A percentile compares a stretch with the other conserved stretches of the same genome.
Conservation (phyloP, 345 rosid genomes). For the Linum lewisii region DNA sequence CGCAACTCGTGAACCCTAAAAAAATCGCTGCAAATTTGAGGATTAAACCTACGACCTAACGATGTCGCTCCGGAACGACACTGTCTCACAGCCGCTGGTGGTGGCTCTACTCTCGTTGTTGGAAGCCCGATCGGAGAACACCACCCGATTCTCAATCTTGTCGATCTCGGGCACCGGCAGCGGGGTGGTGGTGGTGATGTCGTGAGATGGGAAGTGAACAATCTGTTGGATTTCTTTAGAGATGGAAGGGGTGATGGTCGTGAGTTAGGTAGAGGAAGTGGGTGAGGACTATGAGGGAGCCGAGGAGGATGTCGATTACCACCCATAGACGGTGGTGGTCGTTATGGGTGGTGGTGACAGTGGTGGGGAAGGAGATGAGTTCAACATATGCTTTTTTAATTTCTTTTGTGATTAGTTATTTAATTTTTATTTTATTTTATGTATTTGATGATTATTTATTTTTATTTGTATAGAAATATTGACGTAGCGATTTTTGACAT, state of each 20-base stretch:
- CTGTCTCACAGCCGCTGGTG: slow-evolving; percentile 48
- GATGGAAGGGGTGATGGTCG: slow-evolving; percentile 48
- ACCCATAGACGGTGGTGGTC: slow-evolving; percentile 80
- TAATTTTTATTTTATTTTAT: no score
- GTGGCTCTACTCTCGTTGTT: slow-evolving; percentile 83
- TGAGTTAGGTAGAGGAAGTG: slow-evolving; percentile 77
- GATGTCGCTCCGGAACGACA: slow-evolving; percentile 52
- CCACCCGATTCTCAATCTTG: slow-evolving; percentile 81
- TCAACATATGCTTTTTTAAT: no score
- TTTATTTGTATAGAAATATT: no score
- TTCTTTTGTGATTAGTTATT: no score
- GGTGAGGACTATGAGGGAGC: slow-evolving; percentile 70
- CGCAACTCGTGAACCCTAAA: no score
- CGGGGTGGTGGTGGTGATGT: slow-evolving; percentile 21
- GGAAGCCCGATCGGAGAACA: slow-evolving; percentile 53
- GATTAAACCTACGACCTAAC: slow-evolving; percentile 88
- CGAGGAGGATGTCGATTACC: slow-evolving; percentile 71
- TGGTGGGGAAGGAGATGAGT: no score
- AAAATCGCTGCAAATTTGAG: no score
- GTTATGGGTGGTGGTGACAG: no score
- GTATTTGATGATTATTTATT: no score
- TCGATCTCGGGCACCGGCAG: slow-evolving; percentile 62
- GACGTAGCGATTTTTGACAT: no score
- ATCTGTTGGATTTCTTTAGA: slow-evolving; percentile 85
- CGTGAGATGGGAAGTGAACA: slow-evolving; percentile 30